Evolutionary conservation across 2,329 filamentous ascomycete species (phyloP), one percentile per base, ranked within the genome.

Genomic region (Pseudogymnoascus sp.): DNA sequence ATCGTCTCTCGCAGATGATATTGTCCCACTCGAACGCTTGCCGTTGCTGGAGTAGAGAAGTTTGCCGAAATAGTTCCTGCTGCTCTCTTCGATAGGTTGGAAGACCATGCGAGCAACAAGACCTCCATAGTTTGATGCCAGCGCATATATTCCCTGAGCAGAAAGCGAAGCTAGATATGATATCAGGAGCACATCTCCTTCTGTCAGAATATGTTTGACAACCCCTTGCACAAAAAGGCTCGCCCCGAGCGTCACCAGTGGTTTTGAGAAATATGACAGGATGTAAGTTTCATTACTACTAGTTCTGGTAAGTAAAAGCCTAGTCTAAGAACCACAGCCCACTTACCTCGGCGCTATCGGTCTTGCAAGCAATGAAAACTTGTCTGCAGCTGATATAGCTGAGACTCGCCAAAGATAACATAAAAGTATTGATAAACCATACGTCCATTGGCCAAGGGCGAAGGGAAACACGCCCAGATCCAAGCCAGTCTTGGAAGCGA

Each of bases 71-170:
- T 96, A 87, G 72, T 88, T 92, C 40, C 96, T 88, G 67, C 89
- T 93, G 73, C 89, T 93, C 76, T 99, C 96, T 75, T 99, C 95
- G 65, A 99, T 86, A 6, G 95, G 96, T 71, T 97, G 95, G 74
- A 99, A 93, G 61, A 99, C 78, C 67, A 97, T 85, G 2, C 95
- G 85, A 0, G 95, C 95, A 29, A 96, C 78, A 0, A 99, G 83
- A 2, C 93, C 90, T 21, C 95, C 95, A 73, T 95, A 99, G 75
- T 97, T 99, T 70, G 92, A 92, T 62, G 93, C 95, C 4, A 99
- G 82, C 0, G 93, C 91, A 72, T 97, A 99, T 37, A 91, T 86
- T 12, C 95, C 95, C 77, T 97, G 95, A 4, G 93, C 89, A 45
- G 85, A 80, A 1, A 95, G 83, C 0, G 86, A 86, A 5, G 93